These are phyloP conservation scores for Diaporthe citrichinensis DNA, from an alignment of 2,329 filamentous ascomycete species.

Conservation along the genomic window DNA sequence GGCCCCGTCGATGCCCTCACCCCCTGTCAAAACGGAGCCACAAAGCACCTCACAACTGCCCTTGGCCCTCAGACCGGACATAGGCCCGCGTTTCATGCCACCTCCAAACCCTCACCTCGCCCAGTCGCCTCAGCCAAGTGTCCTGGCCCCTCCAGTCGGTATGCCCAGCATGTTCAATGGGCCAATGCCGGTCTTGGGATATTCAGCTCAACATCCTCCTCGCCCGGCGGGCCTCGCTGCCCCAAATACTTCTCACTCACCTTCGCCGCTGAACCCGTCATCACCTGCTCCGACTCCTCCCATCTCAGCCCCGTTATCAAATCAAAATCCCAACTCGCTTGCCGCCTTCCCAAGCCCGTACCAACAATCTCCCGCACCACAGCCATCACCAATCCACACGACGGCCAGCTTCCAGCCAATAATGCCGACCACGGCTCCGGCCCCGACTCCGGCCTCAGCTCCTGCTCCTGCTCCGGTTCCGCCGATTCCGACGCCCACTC, in stretches of 20 bases:
- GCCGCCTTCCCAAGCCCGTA: constrained; percentile 14
- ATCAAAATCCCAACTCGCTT: constrained; percentile 5
- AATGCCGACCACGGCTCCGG: not conserved
- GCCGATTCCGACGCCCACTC: not conserved
- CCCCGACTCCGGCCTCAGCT: not conserved
- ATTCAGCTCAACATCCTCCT: constrained; percentile 41
- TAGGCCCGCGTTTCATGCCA: constrained; percentile 41
- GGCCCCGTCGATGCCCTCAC: constrained; percentile 11
- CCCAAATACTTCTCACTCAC: constrained; percentile 46
- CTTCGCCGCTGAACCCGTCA: constrained; percentile 44
- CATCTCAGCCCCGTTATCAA: not conserved
- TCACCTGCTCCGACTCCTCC: constrained; percentile 13
- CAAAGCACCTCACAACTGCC: constrained; percentile 35
- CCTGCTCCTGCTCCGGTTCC: not conserved
- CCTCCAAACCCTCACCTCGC: constrained; percentile 41
- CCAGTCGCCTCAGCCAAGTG: constrained; percentile 35
- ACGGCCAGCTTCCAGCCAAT: constrained; percentile 40
- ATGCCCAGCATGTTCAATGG: constrained; percentile 45
- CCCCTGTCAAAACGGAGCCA: constrained; percentile 38
- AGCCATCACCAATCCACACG: constrained; percentile 36
- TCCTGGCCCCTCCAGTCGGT: constrained; percentile 48
- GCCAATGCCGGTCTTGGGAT: constrained; percentile 47
- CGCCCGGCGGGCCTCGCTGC: constrained; percentile 48
- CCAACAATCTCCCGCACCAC: constrained; percentile 14
- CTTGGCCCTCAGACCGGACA: constrained; percentile 38